Conservation (phyloP, 768 basidiomycete genomes). For the Porpolomopsis calyptriformis region DNA sequence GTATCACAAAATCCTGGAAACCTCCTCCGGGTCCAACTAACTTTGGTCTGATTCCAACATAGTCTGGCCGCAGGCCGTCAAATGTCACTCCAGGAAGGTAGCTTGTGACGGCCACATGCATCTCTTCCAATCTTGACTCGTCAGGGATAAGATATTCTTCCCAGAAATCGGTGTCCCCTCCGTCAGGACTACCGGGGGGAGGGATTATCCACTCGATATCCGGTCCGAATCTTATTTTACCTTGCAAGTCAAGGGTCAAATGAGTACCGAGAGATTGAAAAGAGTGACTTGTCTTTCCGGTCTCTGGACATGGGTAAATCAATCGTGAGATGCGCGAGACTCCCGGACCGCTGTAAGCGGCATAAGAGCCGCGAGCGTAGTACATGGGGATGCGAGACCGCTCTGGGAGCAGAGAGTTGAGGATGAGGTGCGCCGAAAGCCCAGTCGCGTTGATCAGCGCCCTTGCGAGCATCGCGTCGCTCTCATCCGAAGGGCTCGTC, state of each 20-base stretch:
- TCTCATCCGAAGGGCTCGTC: slow-evolving; percentile 35
- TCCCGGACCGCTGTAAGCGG: slow-evolving; percentile 77
- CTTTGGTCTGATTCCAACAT: slow-evolving; percentile 82
- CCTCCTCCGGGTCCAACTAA: slow-evolving; percentile 60
- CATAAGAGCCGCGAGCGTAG: slow-evolving; percentile 80
- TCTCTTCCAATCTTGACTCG: slow-evolving; percentile 48
- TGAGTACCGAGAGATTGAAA: slow-evolving; percentile 90
- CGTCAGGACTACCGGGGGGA: slow-evolving; percentile 26
- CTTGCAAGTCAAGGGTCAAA: slow-evolving; percentile 76
- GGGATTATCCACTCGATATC: slow-evolving; percentile 82
- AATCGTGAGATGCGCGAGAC: slow-evolving; percentile 56
- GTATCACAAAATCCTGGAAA: slow-evolving; percentile 78
- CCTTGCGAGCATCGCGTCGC: slow-evolving; percentile 59
- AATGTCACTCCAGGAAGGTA: slow-evolving; percentile 59
- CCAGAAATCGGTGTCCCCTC: slow-evolving; percentile 61
- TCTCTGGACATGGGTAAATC: slow-evolving; percentile 85
- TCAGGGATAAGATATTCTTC: slow-evolving; percentile 49
- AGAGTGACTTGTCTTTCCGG: slow-evolving; percentile 42
- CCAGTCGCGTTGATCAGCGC: slow-evolving; percentile 80
- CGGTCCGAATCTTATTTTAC: slow-evolving; percentile 84
- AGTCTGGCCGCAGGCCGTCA: slow-evolving; percentile 66
- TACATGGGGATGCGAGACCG: slow-evolving; percentile 58
- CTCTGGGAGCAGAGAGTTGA: slow-evolving; percentile 57
- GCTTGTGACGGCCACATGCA: slow-evolving; percentile 58
- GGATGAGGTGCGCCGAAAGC: slow-evolving; percentile 56